Base-by-base conservation (phyloP, 2,329 filamentous ascomycete species). In the Aspergillus arachidicola region DNA sequence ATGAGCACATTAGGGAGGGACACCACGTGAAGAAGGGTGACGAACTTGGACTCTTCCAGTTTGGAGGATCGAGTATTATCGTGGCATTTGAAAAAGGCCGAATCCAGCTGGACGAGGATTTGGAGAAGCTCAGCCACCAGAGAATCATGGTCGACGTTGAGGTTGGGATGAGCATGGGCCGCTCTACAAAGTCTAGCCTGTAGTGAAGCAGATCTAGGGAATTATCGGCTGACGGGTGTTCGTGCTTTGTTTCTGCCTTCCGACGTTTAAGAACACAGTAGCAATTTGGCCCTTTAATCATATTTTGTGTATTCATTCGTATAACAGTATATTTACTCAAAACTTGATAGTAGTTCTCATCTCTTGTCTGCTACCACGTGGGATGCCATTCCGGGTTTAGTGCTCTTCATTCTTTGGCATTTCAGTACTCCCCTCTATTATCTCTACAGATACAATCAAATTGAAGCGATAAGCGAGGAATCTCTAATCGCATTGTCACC, bases 31-130 rank as follows among this genome's bases (percentile, higher is more conserved):
- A 74, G 23, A 81, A 81, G 56, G 78, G 79, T 5, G 76, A 80
- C 23, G 78, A 81, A 67, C 59, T 80, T 19, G 78, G 79, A 0
- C 58, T 75, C n/a, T 81, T 80, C 67, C 76, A 80, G 60, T 81
- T 78, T 57, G 77, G 79, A 5, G 79, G 78, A 6, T 80, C 77
- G 3, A 78, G 72, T 45, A 80, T 81, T 59, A 71, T 81, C 32
- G 75, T 80, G n/a, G 75, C 76, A 2, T 81, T 81, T 64, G 71
- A 79, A 61, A 69, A 72, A 62, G 75, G 68, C 3, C 66, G 73
- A 7, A 79, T 80, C 53, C 54, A 73, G 57, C 80, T 81, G 61
- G 79, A 81, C 58, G 69, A 78, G 41, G 78, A 80, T 61, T 64
- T 80, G 26, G 55, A 73, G 21, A 68, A 69, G 19, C 66, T 74